Base-by-base conservation (phyloP, 495 filamentous ascomycete species). In the Cryomyces minteri region DNA sequence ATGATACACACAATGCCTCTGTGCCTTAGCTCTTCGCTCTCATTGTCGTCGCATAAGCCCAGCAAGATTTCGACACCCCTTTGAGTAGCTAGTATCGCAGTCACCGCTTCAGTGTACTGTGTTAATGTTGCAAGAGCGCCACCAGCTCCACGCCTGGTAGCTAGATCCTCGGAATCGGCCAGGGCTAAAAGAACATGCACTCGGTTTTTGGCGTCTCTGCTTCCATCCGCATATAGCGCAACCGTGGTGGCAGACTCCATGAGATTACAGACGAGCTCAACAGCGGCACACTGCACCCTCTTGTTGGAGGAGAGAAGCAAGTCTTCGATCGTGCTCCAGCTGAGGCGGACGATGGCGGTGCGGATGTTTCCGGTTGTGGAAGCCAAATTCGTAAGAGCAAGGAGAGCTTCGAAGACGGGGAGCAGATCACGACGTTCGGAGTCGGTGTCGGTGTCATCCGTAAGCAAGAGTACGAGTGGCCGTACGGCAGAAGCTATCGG, bases 331-430 rank as follows among this genome's bases (percentile, higher is more conserved):
- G 68, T 72, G 6, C 77, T 48, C 72, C 81, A 87, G 8, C 76
- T 75, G 34, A 70, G 64, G 31, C 81, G 77, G 31, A 88, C 77
- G 44, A 88, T 48, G 9, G 69, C 61, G 41, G 74, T 70, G 5
- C 82, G 69, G 1, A 81, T 77, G 8, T 78, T 67, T 32, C 73
- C 69, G 55, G 84, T 72, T 30, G 77, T 76, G 0, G 85, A 88
- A 0, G 88, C 90, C 6, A 96, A 71, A 53, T 98, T 98, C 1
- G 90, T 94, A 31, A 98, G 72, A 2, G 90, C 92, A 46, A 96
- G 75, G 10, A 96, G 70, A 2, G 81, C 72, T 57, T 98, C 90
- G 55, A 95, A 98, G 4, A 80, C 74, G 0, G 88, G 84, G 5
- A 95, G 70, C n/a, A 95, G 77, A 57, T 88, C 78, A 39, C 80